A percentile compares a stretch with the other conserved stretches of the same genome.
Evolutionary conservation across 352 stramenopile genomes (phyloP).

Genomic region (Phytophthora pistaciae): DNA sequence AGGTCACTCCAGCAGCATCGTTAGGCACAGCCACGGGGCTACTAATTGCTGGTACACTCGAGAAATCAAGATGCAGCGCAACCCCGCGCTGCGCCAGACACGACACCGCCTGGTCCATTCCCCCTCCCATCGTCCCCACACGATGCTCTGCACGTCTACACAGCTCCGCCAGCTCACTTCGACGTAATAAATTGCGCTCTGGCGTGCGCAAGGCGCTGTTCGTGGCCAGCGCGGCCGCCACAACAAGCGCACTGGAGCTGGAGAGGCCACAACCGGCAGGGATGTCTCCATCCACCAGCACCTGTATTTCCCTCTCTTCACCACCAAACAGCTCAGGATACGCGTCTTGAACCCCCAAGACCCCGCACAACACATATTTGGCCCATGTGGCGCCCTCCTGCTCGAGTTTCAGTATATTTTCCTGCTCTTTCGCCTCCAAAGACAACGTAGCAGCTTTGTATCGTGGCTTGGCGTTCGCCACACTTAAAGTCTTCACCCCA

Average conservation of each 20-base stretch:
- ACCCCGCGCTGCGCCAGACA: conserved; percentile 58
- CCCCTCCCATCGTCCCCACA: conserved; percentile 81
- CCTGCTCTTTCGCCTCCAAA: conserved; percentile 8
- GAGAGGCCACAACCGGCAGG: conserved; percentile 78
- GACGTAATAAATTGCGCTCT: conserved; percentile 20
- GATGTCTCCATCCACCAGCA: conserved; percentile 77
- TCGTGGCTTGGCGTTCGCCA: conserved; percentile 35
- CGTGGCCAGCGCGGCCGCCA: conserved; percentile 65
- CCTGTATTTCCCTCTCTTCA: conserved; percentile 27
- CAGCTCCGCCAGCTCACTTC: conserved; percentile 58
- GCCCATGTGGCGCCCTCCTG: conserved; percentile 29
- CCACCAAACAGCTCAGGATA: conserved; percentile 20
- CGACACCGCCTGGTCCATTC: conserved; percentile 86
- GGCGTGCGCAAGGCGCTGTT: conserved; percentile 20
- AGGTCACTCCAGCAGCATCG: conserved; percentile 45
- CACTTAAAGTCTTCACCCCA: conserved; percentile 15
- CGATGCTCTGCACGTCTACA: conserved; percentile 68
- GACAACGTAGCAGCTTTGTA: conserved; percentile 25
- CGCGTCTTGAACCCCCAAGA: conserved; percentile 31
- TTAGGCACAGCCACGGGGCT: conserved; percentile 21
- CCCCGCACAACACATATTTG: conserved; percentile 52
- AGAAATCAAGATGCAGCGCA: conserved; percentile 76
- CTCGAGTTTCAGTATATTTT: conserved; percentile 16
- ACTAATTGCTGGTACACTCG: conserved; percentile 19
- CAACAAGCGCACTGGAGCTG: conserved; percentile 84